Conservation (phyloP, 768 basidiomycete genomes). For the Podaxis sp. region DNA sequence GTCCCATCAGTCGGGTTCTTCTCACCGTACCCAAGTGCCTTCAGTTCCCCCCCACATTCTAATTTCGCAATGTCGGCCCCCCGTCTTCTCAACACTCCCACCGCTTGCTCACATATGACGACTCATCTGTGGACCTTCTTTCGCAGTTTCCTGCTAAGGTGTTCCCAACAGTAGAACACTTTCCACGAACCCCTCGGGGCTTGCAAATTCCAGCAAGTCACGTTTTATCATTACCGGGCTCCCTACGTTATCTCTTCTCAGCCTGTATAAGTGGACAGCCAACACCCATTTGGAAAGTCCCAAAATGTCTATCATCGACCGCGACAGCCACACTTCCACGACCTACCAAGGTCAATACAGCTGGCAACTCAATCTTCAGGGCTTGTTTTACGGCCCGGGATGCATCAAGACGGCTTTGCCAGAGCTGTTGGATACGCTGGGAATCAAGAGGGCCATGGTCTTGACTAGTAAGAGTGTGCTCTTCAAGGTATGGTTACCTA, state of each 20-base stretch:
- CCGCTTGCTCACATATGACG: background rate
- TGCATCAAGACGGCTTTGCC: conserved; percentile 62
- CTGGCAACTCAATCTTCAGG: conserved; percentile 67
- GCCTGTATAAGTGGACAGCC: background rate
- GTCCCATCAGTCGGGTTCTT: background rate
- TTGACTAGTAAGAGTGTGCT: conserved; percentile 58
- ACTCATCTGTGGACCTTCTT: background rate
- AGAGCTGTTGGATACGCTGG: conserved; percentile 52
- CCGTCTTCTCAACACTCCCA: background rate
- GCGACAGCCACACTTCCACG: conserved; percentile 20
- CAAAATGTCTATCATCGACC: conserved; percentile 30
- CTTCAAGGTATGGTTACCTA: background rate
- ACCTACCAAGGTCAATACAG: conserved; percentile 57
- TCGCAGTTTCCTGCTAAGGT: background rate
- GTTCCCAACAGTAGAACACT: background rate
- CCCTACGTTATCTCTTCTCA: background rate
- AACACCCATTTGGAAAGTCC: background rate
- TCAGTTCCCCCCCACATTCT: background rate
- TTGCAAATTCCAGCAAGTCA: background rate
- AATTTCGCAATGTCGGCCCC: background rate
- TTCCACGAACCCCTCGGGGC: background rate
- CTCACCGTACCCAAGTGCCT: background rate
- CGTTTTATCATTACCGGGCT: background rate
- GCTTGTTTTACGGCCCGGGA: conserved; percentile 73
- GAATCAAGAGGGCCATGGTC: conserved; percentile 63